Base-by-base conservation (phyloP, 768 basidiomycete genomes). In the Saitozyma podzolica region DNA sequence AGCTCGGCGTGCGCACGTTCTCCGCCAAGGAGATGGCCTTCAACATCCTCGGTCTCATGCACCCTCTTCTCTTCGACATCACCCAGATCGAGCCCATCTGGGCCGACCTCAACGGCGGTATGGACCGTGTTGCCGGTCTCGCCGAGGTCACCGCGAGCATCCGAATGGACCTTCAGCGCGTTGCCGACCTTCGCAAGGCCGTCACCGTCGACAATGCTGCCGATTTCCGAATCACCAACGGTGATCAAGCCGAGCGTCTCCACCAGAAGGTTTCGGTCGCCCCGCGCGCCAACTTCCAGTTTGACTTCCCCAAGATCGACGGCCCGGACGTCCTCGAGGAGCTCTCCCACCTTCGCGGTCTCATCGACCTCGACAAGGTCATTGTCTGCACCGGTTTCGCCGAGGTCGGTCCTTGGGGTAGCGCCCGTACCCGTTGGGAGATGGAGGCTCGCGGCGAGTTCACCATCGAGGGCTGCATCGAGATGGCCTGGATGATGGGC, bases 21-120 rank as follows among this genome's bases (percentile, higher is more conserved):
- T 98, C 95, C 0, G 90, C 96, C 39, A 98, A 98, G 83, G 96
- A 99, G 82, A 99, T 98, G 96, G 94, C 96, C 0, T 99, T 99
- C 87, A 99, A 99, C 81, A 92, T 99, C 73, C 88, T 99, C 58
- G 95, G 96, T 63, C 85, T 99, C 54, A 98, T 99, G 95, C 96
- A 99, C 76, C 96, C 96, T 50, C 87, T 98, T 7, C 85, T 99
- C 57, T 98, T 98, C 86, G 96, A 95, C 80, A 95, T 99, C 75
- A 96, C 95, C 10, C 96, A 99, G 79, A 94, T 98, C 51, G 95
- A 99, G 78, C 95, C 96, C 9, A 94, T 98, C 77, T 98, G 96
- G 96, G 96, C 95, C 59, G 96, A 98, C 78, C 84, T 97, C 66
- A 96, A 94, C 70, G 95, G 95, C 72, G 95, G 94, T 41, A 97